Evolutionary conservation across 2,329 filamentous ascomycete species (phyloP).

Genomic region (Venturia carpophila): DNA sequence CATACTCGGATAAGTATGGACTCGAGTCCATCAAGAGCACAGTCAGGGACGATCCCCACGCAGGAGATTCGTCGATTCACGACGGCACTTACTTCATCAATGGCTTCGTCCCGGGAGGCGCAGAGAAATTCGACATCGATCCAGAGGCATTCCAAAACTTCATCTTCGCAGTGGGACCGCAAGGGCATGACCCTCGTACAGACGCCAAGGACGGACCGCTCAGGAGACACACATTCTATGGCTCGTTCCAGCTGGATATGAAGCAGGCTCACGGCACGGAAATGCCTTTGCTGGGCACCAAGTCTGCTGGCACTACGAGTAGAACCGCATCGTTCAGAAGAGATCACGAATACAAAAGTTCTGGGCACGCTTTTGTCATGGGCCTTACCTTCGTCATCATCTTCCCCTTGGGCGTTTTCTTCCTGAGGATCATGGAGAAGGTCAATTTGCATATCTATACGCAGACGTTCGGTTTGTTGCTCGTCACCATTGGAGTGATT

Average conservation of each 20-base stretch:
- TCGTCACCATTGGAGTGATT: constrained; percentile 44
- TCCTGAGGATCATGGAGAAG: constrained; percentile 45
- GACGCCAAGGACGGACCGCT: constrained; percentile 40
- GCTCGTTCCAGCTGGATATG: constrained; percentile 50
- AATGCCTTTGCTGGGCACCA: constrained; percentile 21
- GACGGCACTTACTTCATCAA: constrained; percentile 40
- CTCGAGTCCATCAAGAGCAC: constrained; percentile 32
- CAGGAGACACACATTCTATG: constrained; percentile 47
- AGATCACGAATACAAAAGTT: constrained; percentile 26
- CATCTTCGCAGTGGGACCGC: constrained; percentile 50
- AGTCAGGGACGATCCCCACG: constrained; percentile 24
- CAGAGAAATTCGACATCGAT: constrained; percentile 43
- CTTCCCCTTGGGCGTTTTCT: constrained; percentile 49
- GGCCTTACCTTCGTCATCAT: constrained; percentile 47
- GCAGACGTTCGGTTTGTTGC: constrained; percentile 43
- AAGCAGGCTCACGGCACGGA: constrained; percentile 33
- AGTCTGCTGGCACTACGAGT: constrained; percentile 23
- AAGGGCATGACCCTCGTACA: constrained; percentile 35
- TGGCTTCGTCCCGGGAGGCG: constrained; percentile 41
- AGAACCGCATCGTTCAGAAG: constrained; percentile 14
- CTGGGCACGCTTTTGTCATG: constrained; percentile 43
- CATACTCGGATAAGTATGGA: constrained; percentile 22
- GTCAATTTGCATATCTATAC: constrained; percentile 49
- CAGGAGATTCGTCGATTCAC: neutral
- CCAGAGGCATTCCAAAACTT: constrained; percentile 41